A percentile compares a stretch with the other conserved stretches of the same genome.
Conservation (phyloP, 2,329 filamentous ascomycete genomes). For the Trichoderma cornu-damae region DNA sequence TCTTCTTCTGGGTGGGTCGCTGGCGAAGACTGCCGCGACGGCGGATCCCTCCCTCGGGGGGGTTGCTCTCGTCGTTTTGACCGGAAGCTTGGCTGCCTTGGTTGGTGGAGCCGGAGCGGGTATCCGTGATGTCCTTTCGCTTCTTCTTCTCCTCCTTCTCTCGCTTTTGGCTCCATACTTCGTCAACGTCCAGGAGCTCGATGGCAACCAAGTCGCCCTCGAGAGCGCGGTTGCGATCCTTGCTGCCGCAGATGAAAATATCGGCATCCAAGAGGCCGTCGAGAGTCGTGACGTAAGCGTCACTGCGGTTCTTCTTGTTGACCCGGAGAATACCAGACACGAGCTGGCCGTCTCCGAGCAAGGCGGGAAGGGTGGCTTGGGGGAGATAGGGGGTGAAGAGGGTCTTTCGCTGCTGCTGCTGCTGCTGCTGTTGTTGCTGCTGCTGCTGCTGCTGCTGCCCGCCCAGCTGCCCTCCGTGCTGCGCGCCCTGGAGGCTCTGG, state of each 20-base stretch:
- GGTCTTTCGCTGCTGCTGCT: constrained; percentile 92
- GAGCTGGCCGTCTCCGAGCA: constrained; percentile 86
- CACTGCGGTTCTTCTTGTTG: constrained; percentile 99
- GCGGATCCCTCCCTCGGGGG: constrained; percentile 77
- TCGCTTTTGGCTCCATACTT: constrained; percentile 97
- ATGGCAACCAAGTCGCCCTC: constrained; percentile 95
- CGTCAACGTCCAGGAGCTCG: constrained; percentile 93
- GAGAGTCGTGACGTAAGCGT: constrained; percentile 92
- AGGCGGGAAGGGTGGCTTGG: constrained; percentile 84
- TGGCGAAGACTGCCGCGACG: constrained; percentile 92
- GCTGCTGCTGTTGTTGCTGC: constrained; percentile 64
- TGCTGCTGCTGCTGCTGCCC: constrained; percentile 76
- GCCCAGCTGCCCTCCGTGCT: constrained; percentile 64
- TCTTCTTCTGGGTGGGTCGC: constrained; percentile 98
- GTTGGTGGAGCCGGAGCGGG: constrained; percentile 69
- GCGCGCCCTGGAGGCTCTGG: constrained; percentile 61
- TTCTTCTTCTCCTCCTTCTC: constrained; percentile 99
- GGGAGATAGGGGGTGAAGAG: constrained; percentile 97
- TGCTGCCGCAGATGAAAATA: constrained; percentile 99
- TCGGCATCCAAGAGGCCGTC: constrained; percentile 87
- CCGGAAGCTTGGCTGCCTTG: constrained; percentile 61
- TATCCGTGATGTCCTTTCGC: constrained; percentile 96
- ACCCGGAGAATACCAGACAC: constrained; percentile 95
- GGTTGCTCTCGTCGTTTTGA: constrained; percentile 57
- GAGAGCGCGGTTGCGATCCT: constrained; percentile 93